These are phyloP conservation scores for Phytophthora citricola DNA, from an alignment of 352 stramenopile species.

Conservation along the genomic window DNA sequence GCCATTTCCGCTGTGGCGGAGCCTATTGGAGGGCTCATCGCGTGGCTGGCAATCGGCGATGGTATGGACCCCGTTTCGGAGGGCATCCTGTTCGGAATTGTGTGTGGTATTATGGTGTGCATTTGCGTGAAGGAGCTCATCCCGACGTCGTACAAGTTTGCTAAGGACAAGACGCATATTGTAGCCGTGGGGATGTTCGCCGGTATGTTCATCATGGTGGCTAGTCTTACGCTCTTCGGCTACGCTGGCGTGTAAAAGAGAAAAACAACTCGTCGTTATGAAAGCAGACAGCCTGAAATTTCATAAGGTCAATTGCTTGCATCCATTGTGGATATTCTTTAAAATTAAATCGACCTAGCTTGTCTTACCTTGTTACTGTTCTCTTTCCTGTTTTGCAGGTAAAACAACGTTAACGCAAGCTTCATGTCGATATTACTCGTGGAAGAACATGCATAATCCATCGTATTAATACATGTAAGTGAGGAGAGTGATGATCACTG, in stretches of 20 bases:
- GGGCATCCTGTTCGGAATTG: slow-evolving; percentile 2
- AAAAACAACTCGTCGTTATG: neutral
- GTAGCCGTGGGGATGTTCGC: slow-evolving; percentile 78
- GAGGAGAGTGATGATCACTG: too few relatives aligned
- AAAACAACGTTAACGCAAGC: too few relatives aligned
- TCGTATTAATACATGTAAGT: neutral
- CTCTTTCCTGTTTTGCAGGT: too few relatives aligned
- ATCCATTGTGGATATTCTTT: too few relatives aligned
- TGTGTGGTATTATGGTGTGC: slow-evolving; percentile 3
- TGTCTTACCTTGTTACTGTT: too few relatives aligned
- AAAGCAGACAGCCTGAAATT: neutral
- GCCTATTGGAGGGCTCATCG: slow-evolving; percentile 86
- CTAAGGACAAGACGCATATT: slow-evolving; percentile 73
- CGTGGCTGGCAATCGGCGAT: slow-evolving; percentile 52
- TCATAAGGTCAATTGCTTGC: neutral
- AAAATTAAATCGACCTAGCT: too few relatives aligned
- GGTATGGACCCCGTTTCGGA: slow-evolving; percentile 1
- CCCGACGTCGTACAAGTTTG: slow-evolving; percentile 91
- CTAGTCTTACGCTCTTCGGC: slow-evolving; percentile 51
- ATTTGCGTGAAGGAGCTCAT: slow-evolving; percentile 75
- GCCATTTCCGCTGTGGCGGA: slow-evolving; percentile 89
- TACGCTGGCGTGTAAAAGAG: slow-evolving; percentile 57
- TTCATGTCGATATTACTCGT: too few relatives aligned
- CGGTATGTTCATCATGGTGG: slow-evolving; percentile 89
- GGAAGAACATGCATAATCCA: too few relatives aligned